Conservation (phyloP, 257 asterid genomes). For the Solanum virginianum region DNA sequence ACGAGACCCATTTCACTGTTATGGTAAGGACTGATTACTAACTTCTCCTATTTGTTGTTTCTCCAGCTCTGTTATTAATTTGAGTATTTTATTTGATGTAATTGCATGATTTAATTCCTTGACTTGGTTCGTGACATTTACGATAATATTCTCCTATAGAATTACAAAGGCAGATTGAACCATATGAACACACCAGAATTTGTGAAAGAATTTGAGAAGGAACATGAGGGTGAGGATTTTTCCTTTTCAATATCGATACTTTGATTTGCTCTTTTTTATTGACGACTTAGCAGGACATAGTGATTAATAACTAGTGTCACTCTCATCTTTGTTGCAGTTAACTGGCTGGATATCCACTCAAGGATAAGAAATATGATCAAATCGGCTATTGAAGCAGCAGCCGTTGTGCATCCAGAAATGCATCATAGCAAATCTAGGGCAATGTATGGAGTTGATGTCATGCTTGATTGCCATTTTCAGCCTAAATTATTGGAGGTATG, state of each 20-base stretch:
- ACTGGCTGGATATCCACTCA: slow-evolving; percentile 82
- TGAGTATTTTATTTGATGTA: background rate
- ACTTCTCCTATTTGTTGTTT: background rate
- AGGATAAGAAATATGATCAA: slow-evolving; percentile 66
- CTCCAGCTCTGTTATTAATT: background rate
- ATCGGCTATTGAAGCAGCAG: slow-evolving; percentile 81
- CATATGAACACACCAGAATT: slow-evolving; percentile 72
- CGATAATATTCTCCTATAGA: slow-evolving; percentile 27
- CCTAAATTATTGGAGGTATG: slow-evolving; percentile 86
- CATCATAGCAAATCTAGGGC: slow-evolving; percentile 81
- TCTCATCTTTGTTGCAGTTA: slow-evolving; percentile 37
- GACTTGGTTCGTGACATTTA: background rate
- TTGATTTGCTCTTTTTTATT: background rate
- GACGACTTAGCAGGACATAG: background rate
- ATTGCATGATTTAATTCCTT: slow-evolving; percentile 1
- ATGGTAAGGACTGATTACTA: slow-evolving; percentile 46
- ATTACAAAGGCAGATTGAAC: slow-evolving; percentile 80
- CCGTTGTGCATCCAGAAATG: slow-evolving; percentile 84
- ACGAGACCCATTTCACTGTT: slow-evolving; percentile 95
- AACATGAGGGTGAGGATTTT: slow-evolving; percentile 56
- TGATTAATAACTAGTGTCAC: background rate
- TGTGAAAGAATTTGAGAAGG: slow-evolving; percentile 72
- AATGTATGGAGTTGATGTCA: slow-evolving; percentile 93
- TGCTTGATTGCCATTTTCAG: slow-evolving; percentile 61
- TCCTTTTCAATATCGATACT: slow-evolving; percentile 1